Conservation (phyloP, 345 rosid species). For the Eucalyptus guilfoylei region DNA sequence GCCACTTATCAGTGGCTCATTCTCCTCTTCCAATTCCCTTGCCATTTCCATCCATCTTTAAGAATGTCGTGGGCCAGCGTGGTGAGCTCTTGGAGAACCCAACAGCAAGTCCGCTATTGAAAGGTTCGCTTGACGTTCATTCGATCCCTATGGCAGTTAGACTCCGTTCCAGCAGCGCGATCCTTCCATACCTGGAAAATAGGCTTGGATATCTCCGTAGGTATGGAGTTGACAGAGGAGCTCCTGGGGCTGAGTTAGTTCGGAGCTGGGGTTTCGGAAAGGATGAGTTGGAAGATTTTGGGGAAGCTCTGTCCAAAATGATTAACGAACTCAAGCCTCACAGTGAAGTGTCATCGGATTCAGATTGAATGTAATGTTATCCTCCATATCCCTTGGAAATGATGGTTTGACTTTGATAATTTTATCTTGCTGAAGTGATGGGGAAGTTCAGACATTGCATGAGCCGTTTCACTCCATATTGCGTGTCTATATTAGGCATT, state of each 20-base stretch:
- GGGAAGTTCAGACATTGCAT: not conserved
- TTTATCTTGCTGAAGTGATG: not conserved
- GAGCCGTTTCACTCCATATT: not conserved
- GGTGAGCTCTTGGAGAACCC: slow-evolving; percentile 70
- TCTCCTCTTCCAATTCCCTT: slow-evolving; percentile 86
- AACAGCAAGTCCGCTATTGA: slow-evolving; percentile 13
- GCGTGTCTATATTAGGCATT: not conserved
- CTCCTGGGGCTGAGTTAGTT: slow-evolving; percentile 49
- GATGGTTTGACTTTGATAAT: not conserved
- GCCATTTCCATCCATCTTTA: slow-evolving; percentile 87
- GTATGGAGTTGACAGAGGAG: slow-evolving; percentile 51
- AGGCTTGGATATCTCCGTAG: slow-evolving; percentile 43
- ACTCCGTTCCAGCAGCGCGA: slow-evolving; percentile 52
- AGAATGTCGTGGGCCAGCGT: slow-evolving; percentile 44
- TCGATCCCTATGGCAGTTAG: slow-evolving; percentile 68
- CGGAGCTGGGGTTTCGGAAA: slow-evolving; percentile 78
- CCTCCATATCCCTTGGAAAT: not conserved
- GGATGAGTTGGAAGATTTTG: slow-evolving; percentile 70
- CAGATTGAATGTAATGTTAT: slow-evolving; percentile 26
- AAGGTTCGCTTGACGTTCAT: slow-evolving; percentile 71
- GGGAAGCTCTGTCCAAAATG: slow-evolving; percentile 63
- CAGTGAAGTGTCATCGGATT: slow-evolving; percentile 35
- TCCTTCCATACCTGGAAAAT: slow-evolving; percentile 60
- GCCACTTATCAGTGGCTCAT: slow-evolving; percentile 56
- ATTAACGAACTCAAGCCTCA: slow-evolving; percentile 32